Conservation (phyloP, 2,329 filamentous ascomycete species). For the Ascochyta clinopodiicola region DNA sequence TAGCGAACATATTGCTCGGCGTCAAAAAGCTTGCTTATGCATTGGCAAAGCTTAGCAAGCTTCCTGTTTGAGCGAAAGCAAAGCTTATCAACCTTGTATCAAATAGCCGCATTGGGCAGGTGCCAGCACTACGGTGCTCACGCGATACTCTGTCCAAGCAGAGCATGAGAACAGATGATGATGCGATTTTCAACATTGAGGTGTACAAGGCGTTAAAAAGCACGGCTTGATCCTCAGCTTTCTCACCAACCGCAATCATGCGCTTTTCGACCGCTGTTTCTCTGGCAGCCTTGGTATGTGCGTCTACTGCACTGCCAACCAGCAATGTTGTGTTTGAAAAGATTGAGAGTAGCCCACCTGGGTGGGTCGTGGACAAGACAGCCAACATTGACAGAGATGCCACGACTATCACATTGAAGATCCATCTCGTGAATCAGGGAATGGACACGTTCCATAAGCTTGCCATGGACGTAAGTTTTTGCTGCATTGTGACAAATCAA, state of each 20-base stretch:
- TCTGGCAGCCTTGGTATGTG: constrained; percentile 4
- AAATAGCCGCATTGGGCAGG: constrained; percentile 16
- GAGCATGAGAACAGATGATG: background rate
- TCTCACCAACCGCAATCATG: background rate
- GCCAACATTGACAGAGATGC: constrained; percentile 23
- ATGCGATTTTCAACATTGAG: background rate
- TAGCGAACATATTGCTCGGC: background rate
- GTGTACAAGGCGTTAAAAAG: background rate
- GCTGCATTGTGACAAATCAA: background rate
- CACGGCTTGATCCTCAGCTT: background rate
- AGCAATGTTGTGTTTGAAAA: constrained; percentile 24
- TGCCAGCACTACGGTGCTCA: background rate
- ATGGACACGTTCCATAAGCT: constrained; percentile 29
- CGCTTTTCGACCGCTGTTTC: constrained; percentile 2
- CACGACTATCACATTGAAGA: constrained; percentile 24
- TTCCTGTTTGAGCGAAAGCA: constrained; percentile 16
- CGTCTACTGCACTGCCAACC: constrained; percentile 20
- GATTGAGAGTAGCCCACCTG: constrained; percentile 17
- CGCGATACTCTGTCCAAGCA: background rate
- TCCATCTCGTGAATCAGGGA: constrained; percentile 29
- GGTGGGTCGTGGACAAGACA: constrained; percentile 23
- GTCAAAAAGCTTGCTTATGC: constrained; percentile 6
- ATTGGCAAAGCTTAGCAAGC: constrained; percentile 24
- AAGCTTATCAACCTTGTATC: background rate
- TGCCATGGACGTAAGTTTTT: constrained; percentile 24